Base-by-base conservation (phyloP, 2,329 filamentous ascomycete genomes). In the Phialemoniopsis sp. region DNA sequence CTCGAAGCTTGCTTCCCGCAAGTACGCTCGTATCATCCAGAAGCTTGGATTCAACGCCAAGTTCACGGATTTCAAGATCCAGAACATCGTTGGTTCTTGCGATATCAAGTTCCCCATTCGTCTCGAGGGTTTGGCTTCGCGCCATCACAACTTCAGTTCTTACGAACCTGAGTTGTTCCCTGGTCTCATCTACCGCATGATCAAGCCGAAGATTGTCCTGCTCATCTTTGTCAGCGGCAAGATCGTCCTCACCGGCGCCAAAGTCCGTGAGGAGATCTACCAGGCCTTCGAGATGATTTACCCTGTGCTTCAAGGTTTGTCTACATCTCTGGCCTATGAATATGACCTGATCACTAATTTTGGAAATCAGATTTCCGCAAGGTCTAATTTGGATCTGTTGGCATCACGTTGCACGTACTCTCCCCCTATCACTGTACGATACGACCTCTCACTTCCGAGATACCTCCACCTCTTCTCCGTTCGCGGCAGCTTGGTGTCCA, bases 51-150 rank as follows among this genome's bases (percentile, higher is more conserved):
- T 98, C 78, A 95, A 96, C 54, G 91, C 93, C 57, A 96, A 96
- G 80, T 97, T 98, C 68, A 96, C 90, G 51, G 93, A 98, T 66
- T 98, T 98, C 73, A 98, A 97, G 80, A 98, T 98, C 58, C 90
- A 96, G 74, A 98, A 98, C 68, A 97, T 98, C 49, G 93, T 98
- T 51, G 93, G 93, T 49, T 95, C 89, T 44, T 97, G 91, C 66
- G 93, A 98, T 62, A 96, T 98, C 77, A 96, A 96, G 76, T 98
- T 98, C 71, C 93, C 93, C 39, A 96, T 98, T 54, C 89, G 93
- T 51, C 77, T 98, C 43, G 93, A 97, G 64, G 93, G 93, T 68
- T 73, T 98, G 61, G 93, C 93, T 13, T 93, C 86, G 52, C 89
- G 90, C 68, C 93, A 98, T 78, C 91, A 97, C 76, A 95, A 95